Conservation (phyloP, 768 basidiomycete species). For the Suillus subaureus region DNA sequence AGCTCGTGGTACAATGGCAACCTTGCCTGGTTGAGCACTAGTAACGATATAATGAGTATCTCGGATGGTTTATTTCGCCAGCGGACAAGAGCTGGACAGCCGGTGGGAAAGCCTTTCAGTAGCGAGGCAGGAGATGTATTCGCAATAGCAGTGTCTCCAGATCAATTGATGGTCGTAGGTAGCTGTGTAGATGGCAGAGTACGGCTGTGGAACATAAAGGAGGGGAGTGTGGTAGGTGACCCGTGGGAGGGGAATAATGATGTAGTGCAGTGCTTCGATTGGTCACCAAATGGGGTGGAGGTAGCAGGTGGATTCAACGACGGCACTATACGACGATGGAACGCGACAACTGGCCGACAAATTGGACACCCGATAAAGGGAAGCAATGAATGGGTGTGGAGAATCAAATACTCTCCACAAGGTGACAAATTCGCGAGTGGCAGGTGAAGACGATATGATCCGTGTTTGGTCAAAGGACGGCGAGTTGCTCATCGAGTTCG, state of each 20-base stretch:
- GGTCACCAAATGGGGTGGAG: constrained; percentile 17
- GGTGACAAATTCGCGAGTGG: not conserved
- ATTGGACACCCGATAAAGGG: not conserved
- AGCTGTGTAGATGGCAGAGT: not conserved
- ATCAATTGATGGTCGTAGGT: not conserved
- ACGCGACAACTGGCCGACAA: constrained; percentile 8
- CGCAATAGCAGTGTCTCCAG: not conserved
- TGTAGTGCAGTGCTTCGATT: constrained; percentile 6
- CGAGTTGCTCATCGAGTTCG: not conserved
- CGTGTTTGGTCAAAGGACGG: not conserved
- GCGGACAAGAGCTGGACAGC: not conserved
- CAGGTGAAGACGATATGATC: not conserved
- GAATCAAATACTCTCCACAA: constrained; percentile 4
- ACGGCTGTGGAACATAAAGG: constrained; percentile 1
- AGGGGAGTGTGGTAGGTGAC: not conserved
- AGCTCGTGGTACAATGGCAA: not conserved
- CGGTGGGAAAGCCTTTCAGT: not conserved
- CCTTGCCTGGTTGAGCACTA: not conserved
- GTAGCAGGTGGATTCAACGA: constrained; percentile 13
- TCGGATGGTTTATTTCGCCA: not conserved
- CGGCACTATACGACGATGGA: constrained; percentile 17
- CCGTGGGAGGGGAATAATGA: constrained; percentile 1
- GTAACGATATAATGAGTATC: not conserved
- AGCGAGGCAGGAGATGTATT: not conserved
- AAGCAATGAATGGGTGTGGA: not conserved